These are phyloP conservation scores for Boletus pseudo-olivaceus DNA, from an alignment of 768 basidiomycete genomes.

Conservation along the genomic window DNA sequence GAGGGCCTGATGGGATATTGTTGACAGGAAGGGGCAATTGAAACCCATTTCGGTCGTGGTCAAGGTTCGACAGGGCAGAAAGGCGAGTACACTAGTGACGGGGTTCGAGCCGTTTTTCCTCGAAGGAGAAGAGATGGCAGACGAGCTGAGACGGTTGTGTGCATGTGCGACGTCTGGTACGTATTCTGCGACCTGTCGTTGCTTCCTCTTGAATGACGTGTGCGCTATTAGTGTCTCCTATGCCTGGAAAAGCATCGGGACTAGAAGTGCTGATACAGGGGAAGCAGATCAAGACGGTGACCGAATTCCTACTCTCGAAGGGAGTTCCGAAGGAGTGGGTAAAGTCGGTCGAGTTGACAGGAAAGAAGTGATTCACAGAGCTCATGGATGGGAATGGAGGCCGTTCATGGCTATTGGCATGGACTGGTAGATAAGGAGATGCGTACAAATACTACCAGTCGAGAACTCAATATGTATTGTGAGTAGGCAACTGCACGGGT, in stretches of 20 bases:
- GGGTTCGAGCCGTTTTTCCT: constrained; percentile 78
- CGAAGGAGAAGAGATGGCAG: constrained; percentile 68
- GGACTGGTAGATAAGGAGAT: too few species aligned
- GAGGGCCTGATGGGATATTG: background rate
- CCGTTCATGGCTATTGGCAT: too few species aligned
- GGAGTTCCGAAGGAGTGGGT: constrained; percentile 87
- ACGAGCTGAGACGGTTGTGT: constrained; percentile 72
- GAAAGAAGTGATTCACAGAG: constrained; percentile 37
- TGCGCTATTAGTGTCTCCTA: constrained; percentile 48
- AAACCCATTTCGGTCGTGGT: constrained; percentile 65
- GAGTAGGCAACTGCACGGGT: too few species aligned
- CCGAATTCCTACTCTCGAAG: constrained; percentile 59
- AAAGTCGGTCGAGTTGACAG: constrained; percentile 43
- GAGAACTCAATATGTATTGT: too few species aligned
- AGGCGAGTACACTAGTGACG: constrained; percentile 70
- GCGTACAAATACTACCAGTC: too few species aligned
- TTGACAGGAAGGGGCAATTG: constrained; percentile 67
- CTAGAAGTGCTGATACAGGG: constrained; percentile 84
- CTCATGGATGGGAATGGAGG: too few species aligned
- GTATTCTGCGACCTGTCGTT: constrained; percentile 16
- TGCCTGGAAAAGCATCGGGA: constrained; percentile 54
- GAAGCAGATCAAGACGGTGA: constrained; percentile 65
- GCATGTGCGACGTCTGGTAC: constrained; percentile 76
- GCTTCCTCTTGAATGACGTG: background rate
- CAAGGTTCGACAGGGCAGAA: constrained; percentile 76